Conservation (phyloP, 352 stramenopile genomes). For the Pythium folliculosum region DNA sequence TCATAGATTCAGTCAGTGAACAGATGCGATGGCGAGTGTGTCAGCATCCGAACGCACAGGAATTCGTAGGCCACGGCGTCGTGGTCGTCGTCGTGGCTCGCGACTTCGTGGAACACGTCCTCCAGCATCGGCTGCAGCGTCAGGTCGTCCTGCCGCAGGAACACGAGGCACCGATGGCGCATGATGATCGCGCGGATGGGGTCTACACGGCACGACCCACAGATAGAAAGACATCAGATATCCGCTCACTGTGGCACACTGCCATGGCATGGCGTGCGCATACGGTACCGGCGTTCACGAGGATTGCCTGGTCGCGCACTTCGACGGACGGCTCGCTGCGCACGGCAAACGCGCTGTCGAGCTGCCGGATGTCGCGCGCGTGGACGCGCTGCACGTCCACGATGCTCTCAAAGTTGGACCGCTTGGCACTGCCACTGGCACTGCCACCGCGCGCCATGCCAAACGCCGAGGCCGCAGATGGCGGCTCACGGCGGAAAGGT, state of each 20-base stretch:
- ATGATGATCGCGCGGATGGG: conserved; percentile 76
- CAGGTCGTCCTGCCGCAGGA: conserved; percentile 46
- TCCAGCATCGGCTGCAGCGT: conserved; percentile 62
- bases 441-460: too few species aligned
- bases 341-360: conserved; percentile 74
- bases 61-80: conserved; percentile 59
- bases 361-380: conserved; percentile 71
- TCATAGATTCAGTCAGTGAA: neutral
- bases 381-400: conserved; percentile 56
- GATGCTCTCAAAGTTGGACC: conserved; percentile 13
- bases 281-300: conserved; percentile 59
- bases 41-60: conserved; percentile 34
- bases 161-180: conserved; percentile 45
- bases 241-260: neutral
- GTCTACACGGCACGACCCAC: conserved; percentile 21
- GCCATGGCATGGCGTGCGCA: neutral
- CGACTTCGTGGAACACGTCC: conserved; percentile 55
- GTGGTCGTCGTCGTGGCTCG: conserved; percentile 42
- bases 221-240: too few species aligned
- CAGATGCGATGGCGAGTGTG: neutral
- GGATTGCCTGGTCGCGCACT: conserved; percentile 75
- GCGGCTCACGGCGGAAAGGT: neutral
- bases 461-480: neutral
- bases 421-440: neutral
- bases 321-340: conserved; percentile 76